Base-by-base conservation (phyloP, 2,329 filamentous ascomycete genomes). In the Cladophialophora exuberans region DNA sequence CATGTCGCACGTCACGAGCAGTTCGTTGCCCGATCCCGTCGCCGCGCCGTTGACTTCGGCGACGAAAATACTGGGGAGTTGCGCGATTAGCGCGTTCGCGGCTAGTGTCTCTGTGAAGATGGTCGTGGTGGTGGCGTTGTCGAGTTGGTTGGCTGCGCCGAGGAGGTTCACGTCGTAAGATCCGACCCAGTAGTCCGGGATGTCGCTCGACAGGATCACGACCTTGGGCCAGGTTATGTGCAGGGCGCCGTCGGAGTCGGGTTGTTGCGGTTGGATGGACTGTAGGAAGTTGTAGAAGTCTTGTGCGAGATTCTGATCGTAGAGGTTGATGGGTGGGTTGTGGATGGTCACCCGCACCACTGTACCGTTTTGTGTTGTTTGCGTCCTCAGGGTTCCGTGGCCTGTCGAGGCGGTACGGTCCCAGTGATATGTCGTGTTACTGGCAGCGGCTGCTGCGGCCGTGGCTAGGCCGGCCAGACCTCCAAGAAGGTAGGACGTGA, bases 381-480 rank as follows among this genome's bases (percentile, higher is more conserved):
- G 41, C 4, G 41, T 44, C 22, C 22, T 26, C 13, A 44, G 25
- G 3, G 41, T 44, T 6, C 41, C 20, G 20, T 25, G n/a, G 11
- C 41, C 41, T 7, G 41, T 44, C 41, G 41, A 35, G 3, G 22
- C 20, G 20, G 10, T 30, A n/a, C 44, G 26, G 22, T 44, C 74
- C 75, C 2, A 71, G 63, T 38, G 35, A 17, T 38, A 38, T 9
- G 35, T 38, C 9, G 3, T 38, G 35, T 38, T 38, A 17, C 3
- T 38, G 13, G 28, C 28, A 31, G 7, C n/a, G 9, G 20, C 35
- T n/a, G 35, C 35, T 15, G 28, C 28, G 13, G 7, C n/a, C 17
- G 20, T 17, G 11, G 35, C 35, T 15, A 38, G 35, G 17, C 35
- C 17, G 6, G n/a, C 35, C 15, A 38, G 35, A 4, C 35, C n/a